Percentiles rank a stretch among this genome's conserved stretches.
These are phyloP conservation scores for Paramarasmius palmivorus DNA, from an alignment of 1,284 basidiomycete species.

Conservation along the genomic window DNA sequence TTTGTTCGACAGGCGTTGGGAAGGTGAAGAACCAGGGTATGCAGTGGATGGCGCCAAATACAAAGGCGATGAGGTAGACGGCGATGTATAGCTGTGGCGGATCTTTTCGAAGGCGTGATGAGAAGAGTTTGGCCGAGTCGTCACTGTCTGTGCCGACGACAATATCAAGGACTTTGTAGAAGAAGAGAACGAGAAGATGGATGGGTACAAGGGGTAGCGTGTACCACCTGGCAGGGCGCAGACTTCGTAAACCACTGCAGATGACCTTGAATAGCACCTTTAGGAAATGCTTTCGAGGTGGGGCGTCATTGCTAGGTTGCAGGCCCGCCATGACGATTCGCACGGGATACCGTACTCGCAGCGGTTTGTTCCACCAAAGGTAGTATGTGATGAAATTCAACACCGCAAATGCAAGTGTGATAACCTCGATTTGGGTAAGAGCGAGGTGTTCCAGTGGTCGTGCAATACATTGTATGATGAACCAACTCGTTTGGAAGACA, in stretches of 20 bases:
- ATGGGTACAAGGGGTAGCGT: too few relatives aligned
- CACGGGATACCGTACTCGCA: conserved; percentile 15
- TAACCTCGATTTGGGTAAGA: conserved; percentile 30
- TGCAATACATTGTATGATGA: conserved; percentile 27
- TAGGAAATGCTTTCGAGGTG: neutral
- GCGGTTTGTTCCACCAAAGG: conserved; percentile 36
- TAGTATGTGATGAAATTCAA: conserved; percentile 26
- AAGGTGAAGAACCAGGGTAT: neutral
- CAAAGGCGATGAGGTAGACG: neutral
- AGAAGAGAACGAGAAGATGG: too few relatives aligned
- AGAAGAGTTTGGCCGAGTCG: neutral
- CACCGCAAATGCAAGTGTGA: conserved; percentile 27
- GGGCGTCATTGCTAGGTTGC: neutral
- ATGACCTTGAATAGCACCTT: too few relatives aligned
- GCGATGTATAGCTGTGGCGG: too few relatives aligned
- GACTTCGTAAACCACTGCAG: too few relatives aligned
- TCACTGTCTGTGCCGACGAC: too few relatives aligned
- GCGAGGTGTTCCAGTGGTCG: conserved; percentile 21
- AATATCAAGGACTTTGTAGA: too few relatives aligned
- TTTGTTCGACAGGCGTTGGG: neutral
- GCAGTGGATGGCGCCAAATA: conserved; percentile 1
- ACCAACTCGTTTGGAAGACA: conserved; percentile 31
- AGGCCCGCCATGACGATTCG: neutral
- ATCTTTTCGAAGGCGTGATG: neutral
- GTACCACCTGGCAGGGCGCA: too few relatives aligned